A percentile compares a stretch with the other conserved stretches of the same genome.
These are phyloP conservation scores for Sambucus nigra DNA, from an alignment of 129 eudicot genomes.

Conservation along the genomic window DNA sequence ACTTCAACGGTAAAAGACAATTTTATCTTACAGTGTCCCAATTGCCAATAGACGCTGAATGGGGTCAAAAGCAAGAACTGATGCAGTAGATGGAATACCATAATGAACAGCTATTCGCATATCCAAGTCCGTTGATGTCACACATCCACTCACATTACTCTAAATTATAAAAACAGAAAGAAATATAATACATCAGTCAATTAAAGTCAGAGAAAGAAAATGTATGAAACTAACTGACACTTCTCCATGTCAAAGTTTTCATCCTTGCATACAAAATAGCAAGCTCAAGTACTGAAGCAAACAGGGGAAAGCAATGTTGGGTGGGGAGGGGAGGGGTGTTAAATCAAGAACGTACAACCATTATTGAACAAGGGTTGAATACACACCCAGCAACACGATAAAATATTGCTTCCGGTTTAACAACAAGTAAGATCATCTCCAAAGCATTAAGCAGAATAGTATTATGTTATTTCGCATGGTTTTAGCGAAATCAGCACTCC, in stretches of 20 bases:
- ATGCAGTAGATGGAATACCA: slow-evolving; percentile 82
- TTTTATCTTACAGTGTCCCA: slow-evolving; percentile 72
- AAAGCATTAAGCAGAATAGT: too few relatives aligned
- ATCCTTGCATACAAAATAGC: background rate
- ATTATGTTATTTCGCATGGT: too few relatives aligned
- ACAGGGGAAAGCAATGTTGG: background rate
- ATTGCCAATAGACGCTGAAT: slow-evolving; percentile 81
- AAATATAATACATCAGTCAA: background rate
- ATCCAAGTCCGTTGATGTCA: slow-evolving; percentile 54
- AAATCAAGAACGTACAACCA: background rate
- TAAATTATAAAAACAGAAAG: slow-evolving; percentile 15
- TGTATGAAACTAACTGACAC: background rate
- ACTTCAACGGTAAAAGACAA: slow-evolving; percentile 2
- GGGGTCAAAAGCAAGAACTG: slow-evolving; percentile 81
- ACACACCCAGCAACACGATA: background rate
- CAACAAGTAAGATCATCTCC: too few relatives aligned
- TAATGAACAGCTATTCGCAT: slow-evolving; percentile 55
- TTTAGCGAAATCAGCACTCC: too few relatives aligned
- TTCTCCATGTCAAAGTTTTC: background rate
- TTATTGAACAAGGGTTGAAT: background rate
- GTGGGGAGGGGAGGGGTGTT: background rate
- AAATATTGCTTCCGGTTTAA: background rate
- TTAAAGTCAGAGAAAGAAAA: background rate
- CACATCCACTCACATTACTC: slow-evolving; percentile 27
- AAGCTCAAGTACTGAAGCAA: background rate